Conservation (phyloP, 106 monocot genomes). For the Acorus calamus region DNA sequence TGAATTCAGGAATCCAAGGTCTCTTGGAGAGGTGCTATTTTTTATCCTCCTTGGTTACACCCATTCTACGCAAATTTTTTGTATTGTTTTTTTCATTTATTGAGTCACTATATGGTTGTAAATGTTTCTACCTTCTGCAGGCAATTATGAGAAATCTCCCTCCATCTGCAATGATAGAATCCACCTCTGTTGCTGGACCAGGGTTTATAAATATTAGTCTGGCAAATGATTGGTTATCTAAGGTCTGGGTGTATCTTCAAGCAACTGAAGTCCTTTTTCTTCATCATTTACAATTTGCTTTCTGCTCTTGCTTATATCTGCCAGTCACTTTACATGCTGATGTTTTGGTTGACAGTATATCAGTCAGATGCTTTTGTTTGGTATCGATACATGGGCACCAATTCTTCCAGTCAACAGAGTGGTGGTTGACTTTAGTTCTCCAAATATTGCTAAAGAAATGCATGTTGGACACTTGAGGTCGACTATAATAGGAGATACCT, state of each 20-base stretch:
- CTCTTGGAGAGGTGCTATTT: conserved; percentile 76
- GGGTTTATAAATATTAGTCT: conserved; percentile 80
- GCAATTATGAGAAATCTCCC: conserved; percentile 76
- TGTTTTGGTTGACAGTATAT: conserved; percentile 45
- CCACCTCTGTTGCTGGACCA: conserved; percentile 69
- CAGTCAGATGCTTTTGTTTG: conserved; percentile 63
- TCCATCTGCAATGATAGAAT: conserved; percentile 55
- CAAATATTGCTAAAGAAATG: conserved; percentile 99
- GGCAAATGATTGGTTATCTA: conserved; percentile 67
- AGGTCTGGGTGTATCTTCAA: conserved; percentile 29
- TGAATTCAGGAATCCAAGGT: conserved; percentile 69
- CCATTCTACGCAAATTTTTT: not conserved
- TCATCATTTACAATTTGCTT: no score
- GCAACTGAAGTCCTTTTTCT: not conserved
- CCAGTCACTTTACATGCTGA: no score
- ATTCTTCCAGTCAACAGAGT: conserved; percentile 48
- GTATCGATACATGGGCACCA: conserved; percentile 83
- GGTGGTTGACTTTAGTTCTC: conserved; percentile 93
- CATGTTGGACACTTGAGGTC: conserved; percentile 98
- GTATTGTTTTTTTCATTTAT: conserved; percentile 1
- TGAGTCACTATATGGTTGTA: no score
- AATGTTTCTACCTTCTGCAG: conserved; percentile 13
- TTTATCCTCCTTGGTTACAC: not conserved
- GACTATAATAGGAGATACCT: conserved; percentile 89
- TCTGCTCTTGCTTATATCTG: no score